These are phyloP conservation scores for Dothideomycetes sp. DNA, from an alignment of 2,329 filamentous ascomycete species.

Conservation along the genomic window DNA sequence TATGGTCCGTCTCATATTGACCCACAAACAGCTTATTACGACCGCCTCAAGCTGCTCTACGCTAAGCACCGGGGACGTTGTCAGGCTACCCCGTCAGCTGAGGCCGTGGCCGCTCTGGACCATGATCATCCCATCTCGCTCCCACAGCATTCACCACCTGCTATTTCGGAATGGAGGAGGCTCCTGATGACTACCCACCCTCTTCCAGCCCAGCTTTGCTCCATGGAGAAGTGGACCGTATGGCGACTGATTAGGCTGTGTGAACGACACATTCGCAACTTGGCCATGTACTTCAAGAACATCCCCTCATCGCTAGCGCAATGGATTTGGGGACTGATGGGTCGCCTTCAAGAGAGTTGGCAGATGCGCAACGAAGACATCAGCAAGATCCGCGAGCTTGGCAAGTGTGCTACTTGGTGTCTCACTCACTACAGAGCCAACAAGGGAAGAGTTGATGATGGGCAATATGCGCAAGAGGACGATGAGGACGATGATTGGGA, in stretches of 20 bases:
- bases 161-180: constrained; percentile 45
- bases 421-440: constrained; percentile 33
- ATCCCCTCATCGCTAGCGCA: constrained; percentile 58
- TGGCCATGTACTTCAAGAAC: constrained; percentile 28
- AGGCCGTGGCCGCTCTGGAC: constrained; percentile 44
- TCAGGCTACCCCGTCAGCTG: constrained; percentile 41
- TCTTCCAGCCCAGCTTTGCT: constrained; percentile 37
- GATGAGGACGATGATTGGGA: constrained; percentile 22
- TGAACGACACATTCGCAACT: constrained; percentile 47
- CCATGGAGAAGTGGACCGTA: constrained; percentile 52
- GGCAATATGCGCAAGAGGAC: constrained; percentile 28
- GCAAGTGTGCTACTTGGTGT: constrained; percentile 57
- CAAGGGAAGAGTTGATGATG: constrained; percentile 8
- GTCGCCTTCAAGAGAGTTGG: constrained; percentile 52
- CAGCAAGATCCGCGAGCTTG: constrained; percentile 65
- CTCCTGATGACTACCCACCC: constrained; percentile 32
- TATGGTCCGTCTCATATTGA: constrained; percentile 7
- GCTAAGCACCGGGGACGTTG: constrained; percentile 51
- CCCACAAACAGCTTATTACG: constrained; percentile 57
- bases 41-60: constrained; percentile 55
- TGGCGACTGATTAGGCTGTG: constrained; percentile 55
- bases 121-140: constrained; percentile 42
- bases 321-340: constrained; percentile 80
- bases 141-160: constrained; percentile 40
- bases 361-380: constrained; percentile 67